Evolutionary conservation across 2,329 filamentous ascomycete species (phyloP).

Genomic region (Talaromyces verruculosus): DNA sequence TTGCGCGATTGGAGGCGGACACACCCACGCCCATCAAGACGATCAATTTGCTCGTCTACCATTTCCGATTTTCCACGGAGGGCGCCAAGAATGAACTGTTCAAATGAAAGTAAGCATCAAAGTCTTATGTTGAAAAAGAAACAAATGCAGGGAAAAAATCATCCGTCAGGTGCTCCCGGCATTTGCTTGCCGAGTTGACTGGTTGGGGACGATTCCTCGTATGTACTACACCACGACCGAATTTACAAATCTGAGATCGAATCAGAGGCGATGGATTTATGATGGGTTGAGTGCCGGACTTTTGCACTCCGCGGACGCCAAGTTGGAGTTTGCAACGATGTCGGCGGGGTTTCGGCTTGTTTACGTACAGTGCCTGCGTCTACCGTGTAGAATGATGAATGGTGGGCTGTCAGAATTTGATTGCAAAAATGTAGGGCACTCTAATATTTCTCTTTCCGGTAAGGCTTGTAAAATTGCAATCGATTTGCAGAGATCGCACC

Average conservation of each 20-base stretch:
- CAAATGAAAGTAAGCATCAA: not conserved
- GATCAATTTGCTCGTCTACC: not conserved
- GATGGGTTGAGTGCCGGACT: not conserved
- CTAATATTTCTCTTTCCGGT: not conserved
- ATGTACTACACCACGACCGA: not conserved
- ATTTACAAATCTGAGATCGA: not conserved
- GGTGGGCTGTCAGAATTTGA: not conserved
- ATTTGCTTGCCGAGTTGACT: not conserved
- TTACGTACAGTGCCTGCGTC: slow-evolving; percentile 3
- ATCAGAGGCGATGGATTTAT: not conserved
- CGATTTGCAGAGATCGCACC: not conserved
- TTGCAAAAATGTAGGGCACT: not conserved
- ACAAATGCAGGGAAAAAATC: not conserved
- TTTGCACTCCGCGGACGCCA: not conserved
- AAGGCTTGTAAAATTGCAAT: not conserved
- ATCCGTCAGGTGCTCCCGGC: not conserved
- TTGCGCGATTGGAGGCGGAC: not conserved
- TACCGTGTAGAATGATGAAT: not conserved
- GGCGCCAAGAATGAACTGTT: not conserved
- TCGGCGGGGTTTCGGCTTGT: not conserved
- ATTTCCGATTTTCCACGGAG: slow-evolving; percentile 1
- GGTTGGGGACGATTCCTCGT: not conserved
- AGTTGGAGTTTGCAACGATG: not conserved
- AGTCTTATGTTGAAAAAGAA: not conserved
- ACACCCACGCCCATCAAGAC: not conserved